Evolutionary conservation across 2,329 filamentous ascomycete species (phyloP), one percentile per base, ranked within the genome.

Genomic region (Cordyceps javanica): DNA sequence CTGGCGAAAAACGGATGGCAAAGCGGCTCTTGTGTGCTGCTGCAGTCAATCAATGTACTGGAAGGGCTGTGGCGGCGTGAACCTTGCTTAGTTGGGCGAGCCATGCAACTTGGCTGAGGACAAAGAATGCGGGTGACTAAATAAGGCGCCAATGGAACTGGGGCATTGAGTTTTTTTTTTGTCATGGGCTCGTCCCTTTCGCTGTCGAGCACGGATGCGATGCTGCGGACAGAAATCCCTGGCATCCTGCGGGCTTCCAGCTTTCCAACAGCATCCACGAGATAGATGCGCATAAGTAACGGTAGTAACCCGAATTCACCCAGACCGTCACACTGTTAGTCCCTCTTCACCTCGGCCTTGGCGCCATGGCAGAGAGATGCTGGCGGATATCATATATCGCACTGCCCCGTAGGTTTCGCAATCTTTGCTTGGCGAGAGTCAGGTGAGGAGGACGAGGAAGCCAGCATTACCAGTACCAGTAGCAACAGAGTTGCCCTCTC

Each of bases 71-170:
- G 25, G 51, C 28, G 39, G 26, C 51, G 51, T 36, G 51, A 54
- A 45, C 39, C 41, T 45, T 45, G 52, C 39, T 42, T 34, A 19
- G 30, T 44, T 11, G 41, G n/a, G 41, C 28, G 39, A 55, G 52
- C 28, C 26, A 32, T 53, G 50, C 38, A 42, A 32, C 38, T 34
- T 28, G 39, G 39, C 51, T 44, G 51, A 44, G 39, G 38, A 54
- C 34, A 54, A n/a, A 53, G 51, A 44, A 55, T 55, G 52, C 52
- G 41, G 41, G 52, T 55, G 51, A 45, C 41, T 25, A 38, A 25
- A 55, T 38, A 36, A 55, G 30, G 51, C 38, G 39, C 39, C 26
- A 41, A 11, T 25, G 36, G 19, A 28, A 39, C 39, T 52, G 51
- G 51, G 11, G 39, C 39, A 44, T 44, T 36, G 19, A 44, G 36